Base-by-base conservation (phyloP, 768 basidiomycete genomes). In the Paxillus ammoniavirescens region DNA sequence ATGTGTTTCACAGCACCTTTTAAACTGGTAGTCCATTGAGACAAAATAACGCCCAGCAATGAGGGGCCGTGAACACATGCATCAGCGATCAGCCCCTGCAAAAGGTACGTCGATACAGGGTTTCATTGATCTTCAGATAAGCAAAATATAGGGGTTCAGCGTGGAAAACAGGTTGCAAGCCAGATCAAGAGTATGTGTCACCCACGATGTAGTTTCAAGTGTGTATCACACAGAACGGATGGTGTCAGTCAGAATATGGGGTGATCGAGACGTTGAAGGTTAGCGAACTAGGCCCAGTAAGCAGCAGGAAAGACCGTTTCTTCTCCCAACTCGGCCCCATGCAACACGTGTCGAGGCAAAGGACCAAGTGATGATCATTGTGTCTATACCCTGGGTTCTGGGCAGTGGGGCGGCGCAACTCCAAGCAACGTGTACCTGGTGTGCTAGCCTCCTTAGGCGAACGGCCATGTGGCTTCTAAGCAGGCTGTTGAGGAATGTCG, bases 371-470 rank as follows among this genome's bases (percentile, higher is more conserved):
- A 28, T 43, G 45, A 30, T n/a, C 40, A n/a, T 47, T 14, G 38
- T 23, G 31, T 31, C 7, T 40, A 30, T n/a, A 31, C 43, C 42
- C 57, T 42, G 56, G 57, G 56, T 42, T 33, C 47, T 59, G 58
- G 58, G 58, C 28, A 49, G 53, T 31, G 31, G 31, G 31, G 31
- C 31, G 2, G 10, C 8, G 31, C 31, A 26, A 26, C 26, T 2
- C 31, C 31, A 10, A 31, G 31, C 23, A 43, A 43, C 42, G 42
- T 43, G 42, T 43, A 43, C 21, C n/a, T 8, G 31, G 3, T 31
- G 31, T 31, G 10, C 42, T 26, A 43, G 30, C 26, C 26, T 28
- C 26, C 42, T 28, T 21, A 12, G 9, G 23, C 28, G 13, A 28
- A 28, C 42, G n/a, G 12, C 26, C 26, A 26, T 26, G 26, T 26